Evolutionary conservation across 202 grass and related monocot species (phyloP), one percentile per base, ranked within the genome.

Genomic region (Schoenoplectus triqueter): DNA sequence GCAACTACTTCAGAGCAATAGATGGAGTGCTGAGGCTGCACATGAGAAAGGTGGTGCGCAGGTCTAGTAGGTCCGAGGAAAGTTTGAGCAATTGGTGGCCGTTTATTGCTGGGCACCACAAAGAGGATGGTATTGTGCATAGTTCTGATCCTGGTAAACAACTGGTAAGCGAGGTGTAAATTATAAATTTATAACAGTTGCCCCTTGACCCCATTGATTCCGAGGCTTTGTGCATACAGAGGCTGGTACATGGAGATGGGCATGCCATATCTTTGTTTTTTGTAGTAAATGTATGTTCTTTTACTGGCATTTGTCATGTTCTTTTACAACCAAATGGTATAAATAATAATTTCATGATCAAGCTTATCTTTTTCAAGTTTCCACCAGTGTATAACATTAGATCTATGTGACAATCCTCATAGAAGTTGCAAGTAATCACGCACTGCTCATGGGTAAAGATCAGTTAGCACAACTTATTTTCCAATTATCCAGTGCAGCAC

Each of bases 1-100:
- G 90, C 84, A 99, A 91, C 87, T 99, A 99, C 86, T 92, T 92
- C 65, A 89, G 87, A 89, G 90, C 93, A 83, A 87, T 99, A 75
- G 85, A 86, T 84, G 89, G 86, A 46, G 74, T 99, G 77, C 69
- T 91, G 19, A 92, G 75, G 87, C 31, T 79, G 66, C 85, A 84
- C 66, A 75, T 15, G 22, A 85, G 63, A 20, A 41, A 0, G 11
- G 69, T 77, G 52, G 86, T 88, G 7, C 79, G 81, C 18, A 87
- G 92, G 91, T 82, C 89, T 73, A 87, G 86, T 31, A 31, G 31
- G 31, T 31, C 31, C 50, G 87, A 88, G 87, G 88, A 92, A 86
- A 87, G 88, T 59, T 89, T 91, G 84, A 87, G 84, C 73, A 89
- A 89, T 49, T 93, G 94, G 94, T 96, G 94, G 89, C 91, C 91